phyloP scores from a whole-genome alignment of 495 filamentous ascomycete genomes.

The Penicillium lagena region DNA sequence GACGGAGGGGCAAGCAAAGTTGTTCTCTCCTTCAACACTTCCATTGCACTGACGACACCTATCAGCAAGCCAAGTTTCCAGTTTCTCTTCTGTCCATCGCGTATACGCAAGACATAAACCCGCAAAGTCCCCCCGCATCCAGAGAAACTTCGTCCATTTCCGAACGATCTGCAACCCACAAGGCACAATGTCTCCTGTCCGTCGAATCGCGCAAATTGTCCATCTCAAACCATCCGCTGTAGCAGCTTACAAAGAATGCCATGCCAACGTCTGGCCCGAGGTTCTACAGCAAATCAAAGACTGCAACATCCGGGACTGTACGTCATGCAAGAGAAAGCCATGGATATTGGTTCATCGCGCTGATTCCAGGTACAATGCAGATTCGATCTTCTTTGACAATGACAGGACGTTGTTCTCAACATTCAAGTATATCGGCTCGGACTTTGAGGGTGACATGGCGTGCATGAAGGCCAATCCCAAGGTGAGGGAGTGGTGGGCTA shows the following conservation, averaged over 20 bases:
- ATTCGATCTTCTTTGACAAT: constrained; percentile 67
- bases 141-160: not conserved
- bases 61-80: not conserved
- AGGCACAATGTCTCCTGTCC: constrained; percentile 25
- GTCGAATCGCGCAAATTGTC: constrained; percentile 61
- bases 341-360: not conserved
- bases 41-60: not conserved
- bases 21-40: not conserved
- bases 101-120: not conserved
- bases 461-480: constrained; percentile 62
- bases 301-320: constrained; percentile 68
- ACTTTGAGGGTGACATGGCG: constrained; percentile 67
- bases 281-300: constrained; percentile 66
- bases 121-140: not conserved
- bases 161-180: no score
- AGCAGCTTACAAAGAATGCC: constrained; percentile 63
- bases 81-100: not conserved
- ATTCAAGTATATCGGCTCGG: constrained; percentile 68
- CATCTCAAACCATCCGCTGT: constrained; percentile 60
- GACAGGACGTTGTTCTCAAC: constrained; percentile 59
- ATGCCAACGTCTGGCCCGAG: constrained; percentile 68
- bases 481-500: constrained; percentile 70
- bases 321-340: not conserved
- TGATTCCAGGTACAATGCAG: constrained; percentile 22
- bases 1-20: constrained; percentile 11